These are phyloP conservation scores for Mycena citricolor DNA, from an alignment of 1,284 basidiomycete genomes.

Conservation along the genomic window DNA sequence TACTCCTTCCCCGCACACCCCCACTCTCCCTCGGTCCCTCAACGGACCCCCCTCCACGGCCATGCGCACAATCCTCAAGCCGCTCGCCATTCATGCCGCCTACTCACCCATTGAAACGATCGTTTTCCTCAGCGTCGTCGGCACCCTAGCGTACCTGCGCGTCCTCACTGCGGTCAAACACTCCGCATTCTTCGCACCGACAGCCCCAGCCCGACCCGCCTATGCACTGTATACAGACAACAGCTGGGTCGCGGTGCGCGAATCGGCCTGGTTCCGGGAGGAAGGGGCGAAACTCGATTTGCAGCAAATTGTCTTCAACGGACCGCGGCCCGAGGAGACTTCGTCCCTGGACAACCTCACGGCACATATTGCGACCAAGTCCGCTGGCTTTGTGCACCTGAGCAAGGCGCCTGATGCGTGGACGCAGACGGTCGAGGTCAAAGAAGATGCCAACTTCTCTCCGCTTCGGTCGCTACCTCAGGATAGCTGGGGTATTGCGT, in stretches of 20 bases:
- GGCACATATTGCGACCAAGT: not conserved
- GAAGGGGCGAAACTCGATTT: conserved; percentile 51
- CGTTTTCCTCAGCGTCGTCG: conserved; percentile 82
- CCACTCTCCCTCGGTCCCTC: no score
- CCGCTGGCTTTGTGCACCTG: conserved; percentile 13
- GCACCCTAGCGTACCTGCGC: conserved; percentile 91
- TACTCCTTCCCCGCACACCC: no score
- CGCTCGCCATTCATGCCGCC: conserved; percentile 63
- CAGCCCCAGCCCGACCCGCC: conserved; percentile 19
- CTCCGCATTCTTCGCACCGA: conserved; percentile 63
- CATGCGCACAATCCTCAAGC: conserved; percentile 56
- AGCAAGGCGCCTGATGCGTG: conserved; percentile 4
- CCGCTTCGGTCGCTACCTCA: conserved; percentile 21
- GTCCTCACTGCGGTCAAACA: conserved; percentile 84
- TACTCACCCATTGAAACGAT: conserved; percentile 82
- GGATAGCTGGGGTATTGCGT: conserved; percentile 43
- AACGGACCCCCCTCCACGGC: no score
- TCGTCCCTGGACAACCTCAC: conserved; percentile 19
- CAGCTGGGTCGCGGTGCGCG: conserved; percentile 57
- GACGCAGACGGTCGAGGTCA: conserved; percentile 20
- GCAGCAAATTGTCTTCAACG: conserved; percentile 62
- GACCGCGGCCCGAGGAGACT: not conserved
- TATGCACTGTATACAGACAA: conserved; percentile 38
- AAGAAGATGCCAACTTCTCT: conserved; percentile 7
- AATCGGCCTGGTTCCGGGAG: conserved; percentile 46